Evolutionary conservation across 2,329 filamentous ascomycete genomes (phyloP), one percentile per base, ranked within the genome.

Genomic region (Alternaria gansuensis): DNA sequence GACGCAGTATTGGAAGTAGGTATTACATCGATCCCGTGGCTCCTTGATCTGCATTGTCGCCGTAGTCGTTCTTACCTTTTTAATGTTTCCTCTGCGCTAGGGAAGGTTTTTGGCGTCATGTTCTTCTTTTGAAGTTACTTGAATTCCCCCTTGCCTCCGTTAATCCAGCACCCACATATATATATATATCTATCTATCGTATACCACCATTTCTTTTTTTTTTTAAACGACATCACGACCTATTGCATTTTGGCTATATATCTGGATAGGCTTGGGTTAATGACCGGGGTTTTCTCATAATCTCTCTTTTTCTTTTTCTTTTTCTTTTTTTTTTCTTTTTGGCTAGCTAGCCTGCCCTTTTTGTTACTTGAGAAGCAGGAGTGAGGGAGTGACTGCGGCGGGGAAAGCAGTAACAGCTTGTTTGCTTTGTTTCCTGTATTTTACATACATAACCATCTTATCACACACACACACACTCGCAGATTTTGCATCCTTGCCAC

Each of bases 1-100:
- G 85, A 62, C 79, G 81, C 54, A 84, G 81, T 54, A 88, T 88
- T 67, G 82, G 83, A 2, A 73, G 74, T 14, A 75, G 78, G 54
- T 77, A 80, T 68, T 79, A 74, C 53, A 65, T 74, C 14, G 74
- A 77, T 45, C 65, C 62, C 4, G 60, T 57, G 11, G 56, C 29
- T 11, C 51, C 50, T 5, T 43, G 26, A 31, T 58, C 55, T 23
- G 21, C 33, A 1, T 48, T 10, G 8, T 26, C 21, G 7, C 44
- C 10, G 1, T n/a, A 40, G 21, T 17, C 17, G 17, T 17, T 17
- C 17, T 17, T 17, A 17, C 17, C 44, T 48, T 34, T 48, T 48
- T 5, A 6, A 33, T n/a, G 7, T 36, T 17, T 14, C n/a, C 23
- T 13, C 11, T 10, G 21, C 21, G 21, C 5, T 3, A 21, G 10